These are phyloP conservation scores for Aspergillus intermedius DNA, from an alignment of 2,329 filamentous ascomycete species.

Conservation along the genomic window DNA sequence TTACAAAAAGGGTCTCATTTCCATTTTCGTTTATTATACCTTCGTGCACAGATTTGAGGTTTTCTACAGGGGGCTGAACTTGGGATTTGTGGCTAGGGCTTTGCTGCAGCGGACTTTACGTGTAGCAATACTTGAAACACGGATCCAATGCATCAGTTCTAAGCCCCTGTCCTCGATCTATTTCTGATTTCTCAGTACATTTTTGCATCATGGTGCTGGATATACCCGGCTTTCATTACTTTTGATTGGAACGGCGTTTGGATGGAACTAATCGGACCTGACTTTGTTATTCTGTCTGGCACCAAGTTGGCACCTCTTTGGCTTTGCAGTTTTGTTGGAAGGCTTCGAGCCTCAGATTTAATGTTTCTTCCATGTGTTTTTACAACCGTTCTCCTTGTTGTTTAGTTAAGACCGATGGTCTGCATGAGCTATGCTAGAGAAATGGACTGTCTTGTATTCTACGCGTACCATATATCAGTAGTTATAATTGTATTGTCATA, in stretches of 20 bases:
- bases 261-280: slow-evolving; percentile 15
- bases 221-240: slow-evolving; percentile 38
- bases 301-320: no score
- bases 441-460: not conserved
- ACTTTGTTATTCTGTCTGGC: not conserved
- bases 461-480: no score
- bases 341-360: no score
- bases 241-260: not conserved
- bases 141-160: not conserved
- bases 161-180: slow-evolving; percentile 4
- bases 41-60: slow-evolving; percentile 17
- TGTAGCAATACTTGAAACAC: slow-evolving; percentile 1
- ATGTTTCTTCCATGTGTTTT: not conserved
- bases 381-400: not conserved
- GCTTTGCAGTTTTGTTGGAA: no score
- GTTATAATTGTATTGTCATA: no score
- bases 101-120: not conserved
- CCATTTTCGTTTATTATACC: slow-evolving; percentile 12
- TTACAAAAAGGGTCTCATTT: slow-evolving; percentile 15
- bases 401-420: not conserved
- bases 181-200: slow-evolving; percentile 24
- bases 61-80: slow-evolving; percentile 12
- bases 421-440: not conserved
- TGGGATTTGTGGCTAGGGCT: not conserved
- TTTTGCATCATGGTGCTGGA: slow-evolving; percentile 44